Evolutionary conservation across 371 early-diverging fungal species (phyloP).

Genomic region (Rhizopus microsporus): DNA sequence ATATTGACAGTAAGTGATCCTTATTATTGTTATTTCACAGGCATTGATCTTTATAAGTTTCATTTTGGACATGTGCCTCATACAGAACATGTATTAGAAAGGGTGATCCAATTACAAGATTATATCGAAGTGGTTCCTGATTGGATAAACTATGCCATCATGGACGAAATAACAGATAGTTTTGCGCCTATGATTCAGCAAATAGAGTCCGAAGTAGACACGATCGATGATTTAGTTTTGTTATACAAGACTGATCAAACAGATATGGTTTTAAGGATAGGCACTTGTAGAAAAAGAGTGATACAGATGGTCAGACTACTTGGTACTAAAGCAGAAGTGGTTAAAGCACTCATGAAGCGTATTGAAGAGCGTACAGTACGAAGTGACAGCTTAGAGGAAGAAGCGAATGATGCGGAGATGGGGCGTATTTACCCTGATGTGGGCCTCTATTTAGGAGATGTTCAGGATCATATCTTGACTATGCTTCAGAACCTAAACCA

Average conservation of each 20-base stretch:
- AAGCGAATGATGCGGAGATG: conserved; percentile 11
- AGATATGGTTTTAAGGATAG: conserved; percentile 84
- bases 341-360: conserved; percentile 67
- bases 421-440: conserved; percentile 46
- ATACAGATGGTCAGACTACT: conserved; percentile 76
- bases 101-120: conserved; percentile 61
- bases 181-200: conserved; percentile 78
- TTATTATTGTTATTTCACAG: neutral
- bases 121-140: conserved; percentile 64
- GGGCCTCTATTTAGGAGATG: conserved; percentile 84
- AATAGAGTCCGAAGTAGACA: conserved; percentile 83
- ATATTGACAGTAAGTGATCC: conserved; percentile 50
- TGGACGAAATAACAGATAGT: conserved; percentile 84
- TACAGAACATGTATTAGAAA: conserved; percentile 54
- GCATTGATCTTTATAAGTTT: conserved; percentile 34
- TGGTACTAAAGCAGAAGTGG: conserved; percentile 78
- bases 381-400: conserved; percentile 18
- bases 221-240: conserved; percentile 83
- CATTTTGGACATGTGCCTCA: conserved; percentile 59
- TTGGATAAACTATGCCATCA: conserved; percentile 86
- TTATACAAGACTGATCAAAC: conserved; percentile 67
- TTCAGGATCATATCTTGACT: conserved; percentile 92
- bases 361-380: conserved; percentile 40
- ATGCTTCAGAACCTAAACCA: conserved; percentile 90
- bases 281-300: conserved; percentile 79